Conservation (phyloP, 225 moss, liverwort and hornwort genomes). For the Takakia lepidozioides region DNA sequence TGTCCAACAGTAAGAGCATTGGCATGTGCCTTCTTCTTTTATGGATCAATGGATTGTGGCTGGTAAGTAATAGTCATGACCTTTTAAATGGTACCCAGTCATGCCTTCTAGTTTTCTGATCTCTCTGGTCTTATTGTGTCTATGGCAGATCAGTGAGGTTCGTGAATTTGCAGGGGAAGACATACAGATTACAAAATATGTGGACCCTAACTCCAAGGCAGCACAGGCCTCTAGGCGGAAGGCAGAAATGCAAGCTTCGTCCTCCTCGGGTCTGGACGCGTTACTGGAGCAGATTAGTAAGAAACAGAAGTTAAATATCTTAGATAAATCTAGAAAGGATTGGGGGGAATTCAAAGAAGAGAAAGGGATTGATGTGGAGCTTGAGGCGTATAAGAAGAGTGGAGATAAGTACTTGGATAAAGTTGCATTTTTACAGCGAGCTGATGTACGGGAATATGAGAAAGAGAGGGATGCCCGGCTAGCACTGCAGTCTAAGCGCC, state of each 20-base stretch:
- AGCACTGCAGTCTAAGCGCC: constrained; percentile 69
- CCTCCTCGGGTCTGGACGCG: constrained; percentile 73
- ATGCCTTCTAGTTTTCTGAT: not conserved
- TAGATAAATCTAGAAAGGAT: constrained; percentile 96
- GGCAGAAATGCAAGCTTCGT: constrained; percentile 77
- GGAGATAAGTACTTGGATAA: constrained; percentile 95
- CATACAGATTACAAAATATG: constrained; percentile 33
- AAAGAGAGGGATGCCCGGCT: constrained; percentile 93
- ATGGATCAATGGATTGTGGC: no score
- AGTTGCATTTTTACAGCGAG: constrained; percentile 90
- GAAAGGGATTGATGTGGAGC: constrained; percentile 71
- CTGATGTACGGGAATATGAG: constrained; percentile 92
- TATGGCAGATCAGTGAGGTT: constrained; percentile 54
- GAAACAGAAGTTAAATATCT: constrained; percentile 87
- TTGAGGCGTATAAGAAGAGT: constrained; percentile 89
- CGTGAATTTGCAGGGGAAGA: constrained; percentile 58
- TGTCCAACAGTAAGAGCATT: no score
- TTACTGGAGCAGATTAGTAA: constrained; percentile 84
- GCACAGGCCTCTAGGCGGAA: constrained; percentile 53
- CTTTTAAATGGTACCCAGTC: not conserved
- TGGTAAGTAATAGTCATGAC: no score
- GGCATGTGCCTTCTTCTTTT: no score
- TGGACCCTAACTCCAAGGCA: constrained; percentile 52
- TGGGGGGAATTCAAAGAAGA: constrained; percentile 98
- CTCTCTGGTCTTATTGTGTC: not conserved